Conservation (phyloP, 192 early-diverging fungal genomes). For the Backusella parvicylindrica region DNA sequence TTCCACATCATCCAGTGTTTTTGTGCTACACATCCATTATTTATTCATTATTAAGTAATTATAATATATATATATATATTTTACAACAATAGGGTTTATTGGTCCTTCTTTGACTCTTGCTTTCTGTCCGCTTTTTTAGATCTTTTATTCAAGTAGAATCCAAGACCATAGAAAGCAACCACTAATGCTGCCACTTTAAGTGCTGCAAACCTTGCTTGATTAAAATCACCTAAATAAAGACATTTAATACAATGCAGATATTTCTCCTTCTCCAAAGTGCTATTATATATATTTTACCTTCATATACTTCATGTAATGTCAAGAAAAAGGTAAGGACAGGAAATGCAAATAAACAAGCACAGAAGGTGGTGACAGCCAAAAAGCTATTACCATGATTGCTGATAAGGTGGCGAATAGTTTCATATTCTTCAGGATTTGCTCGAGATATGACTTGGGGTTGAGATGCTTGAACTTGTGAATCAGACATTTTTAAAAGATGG, state of each 20-base stretch:
- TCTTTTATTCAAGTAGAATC: neutral
- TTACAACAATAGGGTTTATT: neutral
- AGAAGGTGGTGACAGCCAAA: constrained; percentile 29
- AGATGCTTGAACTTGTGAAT: neutral
- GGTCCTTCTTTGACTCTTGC: neutral
- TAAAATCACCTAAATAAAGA: neutral
- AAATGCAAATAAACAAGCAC: constrained; percentile 34
- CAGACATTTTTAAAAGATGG: neutral
- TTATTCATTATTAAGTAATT: neutral
- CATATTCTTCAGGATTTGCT: neutral
- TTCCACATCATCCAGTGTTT: neutral
- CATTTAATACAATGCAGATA: neutral
- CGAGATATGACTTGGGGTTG: neutral
- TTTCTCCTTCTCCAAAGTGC: no score
- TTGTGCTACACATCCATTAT: neutral
- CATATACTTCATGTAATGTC: constrained; percentile 37
- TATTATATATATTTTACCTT: constrained; percentile 35
- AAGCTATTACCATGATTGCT: neutral
- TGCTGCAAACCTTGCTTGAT: neutral
- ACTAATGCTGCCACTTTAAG: neutral
- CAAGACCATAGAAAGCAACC: neutral
- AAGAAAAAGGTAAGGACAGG: constrained; percentile 45
- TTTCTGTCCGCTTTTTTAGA: neutral
- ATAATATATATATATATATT: no score
- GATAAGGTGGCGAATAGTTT: neutral